phyloP scores from a whole-genome alignment of 2,329 filamentous ascomycete species.

The Botrytis byssoidea region DNA sequence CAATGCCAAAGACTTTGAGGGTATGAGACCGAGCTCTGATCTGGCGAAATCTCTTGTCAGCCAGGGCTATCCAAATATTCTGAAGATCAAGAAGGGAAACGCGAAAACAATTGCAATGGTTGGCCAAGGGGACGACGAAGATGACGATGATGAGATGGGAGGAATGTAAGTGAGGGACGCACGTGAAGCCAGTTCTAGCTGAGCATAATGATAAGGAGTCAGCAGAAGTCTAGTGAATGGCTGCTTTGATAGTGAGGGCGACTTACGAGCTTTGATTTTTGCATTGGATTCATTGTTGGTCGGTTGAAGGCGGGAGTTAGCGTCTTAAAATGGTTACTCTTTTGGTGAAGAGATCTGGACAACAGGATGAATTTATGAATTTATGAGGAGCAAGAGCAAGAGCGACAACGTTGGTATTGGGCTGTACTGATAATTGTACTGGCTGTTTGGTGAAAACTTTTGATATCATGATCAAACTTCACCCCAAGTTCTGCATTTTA shows the following conservation, averaged over 20 bases:
- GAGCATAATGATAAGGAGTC: background rate
- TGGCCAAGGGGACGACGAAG: slow-evolving; percentile 39
- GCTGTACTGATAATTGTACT: background rate
- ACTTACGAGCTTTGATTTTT: background rate
- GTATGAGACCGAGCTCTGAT: slow-evolving; percentile 75
- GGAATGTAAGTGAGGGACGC: slow-evolving; percentile 14
- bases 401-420: background rate
- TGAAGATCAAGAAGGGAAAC: slow-evolving; percentile 84
- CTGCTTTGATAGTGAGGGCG: background rate
- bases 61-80: slow-evolving; percentile 67
- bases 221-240: background rate
- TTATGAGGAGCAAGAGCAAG: slow-evolving; percentile 1
- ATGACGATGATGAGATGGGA: slow-evolving; percentile 31
- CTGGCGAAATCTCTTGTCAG: slow-evolving; percentile 72
- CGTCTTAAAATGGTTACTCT: slow-evolving; percentile 9
- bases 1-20: slow-evolving; percentile 82
- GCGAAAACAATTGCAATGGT: slow-evolving; percentile 49
- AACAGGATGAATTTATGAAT: slow-evolving; percentile 2
- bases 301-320: background rate
- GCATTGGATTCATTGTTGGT: slow-evolving; percentile 2
- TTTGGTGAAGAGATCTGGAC: slow-evolving; percentile 9
- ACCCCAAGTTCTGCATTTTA: background rate
- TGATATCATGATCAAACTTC: slow-evolving; percentile 1
- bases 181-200: background rate
- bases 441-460: background rate